phyloP scores from a whole-genome alignment of 768 basidiomycete species.

The Lentinula aciculospora region DNA sequence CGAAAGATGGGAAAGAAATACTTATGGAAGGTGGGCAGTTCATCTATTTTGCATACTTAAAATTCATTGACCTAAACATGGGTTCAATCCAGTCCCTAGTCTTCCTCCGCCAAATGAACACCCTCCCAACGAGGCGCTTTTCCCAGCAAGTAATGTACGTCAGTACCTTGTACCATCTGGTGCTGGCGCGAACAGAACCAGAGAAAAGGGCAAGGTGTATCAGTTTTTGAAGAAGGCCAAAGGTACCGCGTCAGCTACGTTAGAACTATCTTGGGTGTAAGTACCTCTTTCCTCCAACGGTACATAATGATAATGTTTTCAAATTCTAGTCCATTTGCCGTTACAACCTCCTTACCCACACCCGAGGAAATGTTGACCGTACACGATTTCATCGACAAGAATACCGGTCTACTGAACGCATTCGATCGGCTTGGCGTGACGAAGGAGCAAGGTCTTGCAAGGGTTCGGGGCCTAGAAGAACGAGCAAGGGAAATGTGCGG shows the following conservation, averaged over 20 bases:
- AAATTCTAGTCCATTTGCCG: conserved; percentile 43
- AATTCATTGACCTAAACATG: not conserved
- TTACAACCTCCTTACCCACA: conserved; percentile 7
- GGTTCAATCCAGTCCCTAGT: conserved; percentile 40
- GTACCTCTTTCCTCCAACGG: no score
- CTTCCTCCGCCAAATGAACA: conserved; percentile 50
- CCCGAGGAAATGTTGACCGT: not conserved
- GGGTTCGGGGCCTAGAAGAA: not conserved
- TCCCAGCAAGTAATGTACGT: conserved; percentile 19
- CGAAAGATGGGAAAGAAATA: conserved; percentile 24
- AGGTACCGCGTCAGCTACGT: conserved; percentile 50
- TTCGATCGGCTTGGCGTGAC: conserved; percentile 1
- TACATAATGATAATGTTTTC: not conserved
- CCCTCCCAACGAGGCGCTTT: conserved; percentile 21
- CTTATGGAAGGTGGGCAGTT: conserved; percentile 51
- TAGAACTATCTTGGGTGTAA: conserved; percentile 67
- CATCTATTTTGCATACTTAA: not conserved
- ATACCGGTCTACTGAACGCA: not conserved
- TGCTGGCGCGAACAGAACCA: not conserved
- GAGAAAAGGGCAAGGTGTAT: conserved; percentile 3
- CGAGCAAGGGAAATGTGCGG: not conserved
- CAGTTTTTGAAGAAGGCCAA: conserved; percentile 48
- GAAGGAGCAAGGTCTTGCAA: not conserved
- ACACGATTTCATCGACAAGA: not conserved
- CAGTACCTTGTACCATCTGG: not conserved